Percentiles rank a stretch among this genome's conserved stretches.
Evolutionary conservation across 2,329 filamentous ascomycete genomes (phyloP).

Genomic region (Colletotrichum sp.): DNA sequence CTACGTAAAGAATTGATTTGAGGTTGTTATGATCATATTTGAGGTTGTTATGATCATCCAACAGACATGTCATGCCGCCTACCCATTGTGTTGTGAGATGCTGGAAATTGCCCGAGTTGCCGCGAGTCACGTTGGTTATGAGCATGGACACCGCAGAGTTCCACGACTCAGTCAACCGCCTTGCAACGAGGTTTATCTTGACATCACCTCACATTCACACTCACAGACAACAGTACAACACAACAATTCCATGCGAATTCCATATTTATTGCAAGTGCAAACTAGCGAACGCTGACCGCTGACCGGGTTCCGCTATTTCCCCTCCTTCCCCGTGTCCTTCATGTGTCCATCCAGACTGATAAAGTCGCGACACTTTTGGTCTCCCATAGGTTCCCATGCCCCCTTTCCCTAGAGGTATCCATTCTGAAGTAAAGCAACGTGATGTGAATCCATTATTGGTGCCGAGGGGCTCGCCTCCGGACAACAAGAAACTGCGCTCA

Average conservation of each 20-base stretch:
- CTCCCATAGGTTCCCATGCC: neutral
- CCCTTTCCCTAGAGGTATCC: neutral
- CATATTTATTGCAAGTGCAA: neutral
- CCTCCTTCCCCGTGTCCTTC: neutral
- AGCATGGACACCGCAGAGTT: neutral
- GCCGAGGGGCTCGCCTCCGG: neutral
- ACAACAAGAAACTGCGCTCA: neutral
- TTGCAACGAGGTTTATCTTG: neutral
- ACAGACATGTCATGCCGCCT: neutral
- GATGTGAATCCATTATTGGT: neutral
- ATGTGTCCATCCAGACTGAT: neutral
- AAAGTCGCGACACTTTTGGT: neutral
- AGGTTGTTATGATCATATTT: neutral
- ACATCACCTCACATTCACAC: neutral
- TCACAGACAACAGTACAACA: neutral
- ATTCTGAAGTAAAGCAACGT: neutral
- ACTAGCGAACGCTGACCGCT: neutral
- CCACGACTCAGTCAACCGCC: neutral
- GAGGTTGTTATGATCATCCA: neutral
- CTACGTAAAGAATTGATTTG: neutral
- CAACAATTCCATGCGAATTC: rapidly evolving
- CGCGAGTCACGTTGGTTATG: neutral
- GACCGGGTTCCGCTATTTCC: neutral
- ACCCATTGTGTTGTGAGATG: neutral
- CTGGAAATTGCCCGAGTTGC: neutral